A percentile compares a stretch with the other conserved stretches of the same genome.
These are phyloP conservation scores for Xylariaceae sp. DNA, from an alignment of 2,329 filamentous ascomycete genomes.

Conservation along the genomic window DNA sequence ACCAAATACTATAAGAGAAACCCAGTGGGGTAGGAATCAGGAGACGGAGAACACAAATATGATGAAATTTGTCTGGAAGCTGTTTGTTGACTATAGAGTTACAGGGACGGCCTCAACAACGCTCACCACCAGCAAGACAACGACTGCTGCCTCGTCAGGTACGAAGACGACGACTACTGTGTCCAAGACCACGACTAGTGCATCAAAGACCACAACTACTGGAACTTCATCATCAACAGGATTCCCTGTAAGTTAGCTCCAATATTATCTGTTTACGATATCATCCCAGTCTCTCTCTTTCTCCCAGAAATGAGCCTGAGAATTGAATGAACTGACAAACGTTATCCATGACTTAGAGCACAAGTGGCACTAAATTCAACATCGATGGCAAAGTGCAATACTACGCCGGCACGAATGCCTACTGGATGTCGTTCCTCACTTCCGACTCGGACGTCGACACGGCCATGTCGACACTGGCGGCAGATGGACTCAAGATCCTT, in stretches of 20 bases:
- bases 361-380: conserved; percentile 31
- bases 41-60: conserved; percentile 4
- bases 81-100: not conserved
- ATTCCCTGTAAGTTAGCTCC: conserved; percentile 6
- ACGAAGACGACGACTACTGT: conserved; percentile 10
- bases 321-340: not conserved
- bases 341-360: conserved; percentile 4
- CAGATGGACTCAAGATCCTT: conserved; percentile 53
- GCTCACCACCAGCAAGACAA: not conserved
- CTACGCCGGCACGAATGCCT: conserved; percentile 50
- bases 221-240: conserved; percentile 3
- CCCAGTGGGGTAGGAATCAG: not conserved
- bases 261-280: conserved; percentile 8
- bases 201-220: conserved; percentile 1
- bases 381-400: conserved; percentile 42
- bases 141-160: not conserved
- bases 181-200: conserved; percentile 11
- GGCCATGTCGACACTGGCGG: conserved; percentile 44
- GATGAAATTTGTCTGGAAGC: conserved; percentile 3
- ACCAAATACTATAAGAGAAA: not conserved
- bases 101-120: not conserved
- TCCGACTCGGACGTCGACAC: conserved; percentile 52
- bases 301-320: not conserved
- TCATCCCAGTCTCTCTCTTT: conserved; percentile 15
- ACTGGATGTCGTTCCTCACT: conserved; percentile 50